Evolutionary conservation across 441 rosid species (phyloP), one percentile per base, ranked within the genome.

Genomic region (Flueggea neowawraea): DNA sequence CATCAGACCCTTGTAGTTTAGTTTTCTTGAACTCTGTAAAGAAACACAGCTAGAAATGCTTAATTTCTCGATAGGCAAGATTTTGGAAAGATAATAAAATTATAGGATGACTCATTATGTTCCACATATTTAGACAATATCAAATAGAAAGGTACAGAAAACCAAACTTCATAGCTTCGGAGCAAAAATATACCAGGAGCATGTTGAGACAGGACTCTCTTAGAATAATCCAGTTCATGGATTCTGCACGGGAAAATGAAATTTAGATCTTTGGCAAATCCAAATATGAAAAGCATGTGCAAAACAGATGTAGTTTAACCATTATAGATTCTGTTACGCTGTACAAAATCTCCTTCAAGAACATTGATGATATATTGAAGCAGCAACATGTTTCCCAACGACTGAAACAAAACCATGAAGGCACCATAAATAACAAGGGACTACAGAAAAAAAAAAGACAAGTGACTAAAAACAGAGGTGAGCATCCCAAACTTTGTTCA

Each of bases 341-440:
- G 80, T 13, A 69, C 31, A 64, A 89, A 82, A 77, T 95, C 99
- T 66, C 72, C 75, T 75, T 83, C 86, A 66, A 95, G 82, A 75
- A 82, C 80, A 68, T 63, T 70, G 73, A 82, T 78, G 66, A 95
- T 85, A 82, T 91, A 91, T 70, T 89, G 84, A 74, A 91, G 78
- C 74, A 87, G 51, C 60, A 91, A 70, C 96, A 87, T 77, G 70
- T 74, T 81, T 70, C 86, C 67, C 56, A 91, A 68, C 22, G 67
- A 57, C 97, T 94, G 79, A 78, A n/a, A 65, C 32, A 63, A 68
- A 54, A 39, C 41, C 62, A 53, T 13, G 68, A 28, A 56, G 60
- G 48, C 49, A 73, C 16, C 52, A 71, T 13, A 10, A 14, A 22
- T 9, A 3, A 31, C 16, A 12, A 16, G 7, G 28, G 54, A 17